These are phyloP conservation scores for Nematocida sp. DNA, from an alignment of 371 early-diverging fungal species.

Conservation along the genomic window DNA sequence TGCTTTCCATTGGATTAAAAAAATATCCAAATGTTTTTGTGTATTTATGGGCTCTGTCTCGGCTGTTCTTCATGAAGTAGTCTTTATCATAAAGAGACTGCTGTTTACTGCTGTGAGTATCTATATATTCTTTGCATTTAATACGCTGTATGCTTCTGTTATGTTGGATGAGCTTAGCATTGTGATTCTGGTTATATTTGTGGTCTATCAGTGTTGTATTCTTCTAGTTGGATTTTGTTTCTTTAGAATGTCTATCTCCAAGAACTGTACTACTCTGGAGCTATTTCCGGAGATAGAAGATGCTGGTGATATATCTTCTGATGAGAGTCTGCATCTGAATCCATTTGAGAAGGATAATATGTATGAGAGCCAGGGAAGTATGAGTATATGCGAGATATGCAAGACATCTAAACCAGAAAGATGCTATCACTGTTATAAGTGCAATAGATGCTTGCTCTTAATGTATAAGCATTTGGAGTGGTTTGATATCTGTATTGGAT, in stretches of 20 bases:
- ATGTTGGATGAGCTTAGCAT: slow-evolving; percentile 1
- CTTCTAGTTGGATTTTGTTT: slow-evolving; percentile 46
- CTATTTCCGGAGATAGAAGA: slow-evolving; percentile 37
- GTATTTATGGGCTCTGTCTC: not conserved
- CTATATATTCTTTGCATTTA: slow-evolving; percentile 39
- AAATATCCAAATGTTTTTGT: slow-evolving; percentile 40
- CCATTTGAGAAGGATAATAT: slow-evolving; percentile 61
- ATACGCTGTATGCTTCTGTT: slow-evolving; percentile 11
- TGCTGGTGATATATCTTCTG: not conserved
- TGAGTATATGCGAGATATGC: slow-evolving; percentile 63
- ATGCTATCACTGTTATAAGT: slow-evolving; percentile 65
- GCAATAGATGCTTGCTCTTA: slow-evolving; percentile 64
- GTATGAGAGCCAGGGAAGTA: slow-evolving; percentile 30
- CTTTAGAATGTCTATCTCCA: slow-evolving; percentile 33
- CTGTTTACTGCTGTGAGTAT: not conserved
- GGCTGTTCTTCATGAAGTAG: not conserved
- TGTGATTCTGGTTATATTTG: not conserved
- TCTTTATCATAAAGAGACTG: not conserved
- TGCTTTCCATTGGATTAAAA: slow-evolving; percentile 37
- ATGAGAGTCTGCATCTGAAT: slow-evolving; percentile 52
- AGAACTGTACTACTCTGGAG: slow-evolving; percentile 50
- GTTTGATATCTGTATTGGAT: slow-evolving; percentile 63
- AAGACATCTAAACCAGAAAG: slow-evolving; percentile 65
- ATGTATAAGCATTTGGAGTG: slow-evolving; percentile 65
- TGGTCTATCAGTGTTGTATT: slow-evolving; percentile 13